These are phyloP conservation scores for Epichloe typhina DNA, from an alignment of 2,329 filamentous ascomycete genomes.

Conservation along the genomic window DNA sequence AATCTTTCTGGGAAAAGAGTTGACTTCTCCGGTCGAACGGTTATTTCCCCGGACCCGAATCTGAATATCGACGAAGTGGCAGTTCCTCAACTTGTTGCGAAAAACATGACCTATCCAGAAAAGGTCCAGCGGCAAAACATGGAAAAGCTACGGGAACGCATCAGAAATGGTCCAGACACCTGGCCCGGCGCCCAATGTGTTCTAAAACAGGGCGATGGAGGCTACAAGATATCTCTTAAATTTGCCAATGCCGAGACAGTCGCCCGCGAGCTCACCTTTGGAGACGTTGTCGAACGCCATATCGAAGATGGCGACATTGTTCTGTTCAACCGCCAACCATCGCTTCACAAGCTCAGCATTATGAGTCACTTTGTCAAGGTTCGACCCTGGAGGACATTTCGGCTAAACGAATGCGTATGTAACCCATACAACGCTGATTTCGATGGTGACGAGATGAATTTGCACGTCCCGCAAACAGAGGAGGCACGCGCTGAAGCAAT, in stretches of 20 bases:
- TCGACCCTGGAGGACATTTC: conserved; percentile 88
- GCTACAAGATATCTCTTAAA: conserved; percentile 59
- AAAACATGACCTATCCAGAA: conserved; percentile 92
- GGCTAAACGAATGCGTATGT: conserved; percentile 95
- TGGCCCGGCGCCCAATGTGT: conserved; percentile 86
- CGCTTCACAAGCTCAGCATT: conserved; percentile 96
- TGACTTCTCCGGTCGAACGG: conserved; percentile 92
- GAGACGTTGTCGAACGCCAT: conserved; percentile 88
- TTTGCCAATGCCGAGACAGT: conserved; percentile 58
- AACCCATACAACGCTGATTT: conserved; percentile 98
- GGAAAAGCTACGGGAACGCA: conserved; percentile 60
- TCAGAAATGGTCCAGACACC: conserved; percentile 60
- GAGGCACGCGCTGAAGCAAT: conserved; percentile 92
- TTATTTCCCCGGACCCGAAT: conserved; percentile 98
- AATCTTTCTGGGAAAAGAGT: conserved; percentile 97
- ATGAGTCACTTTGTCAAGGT: conserved; percentile 91
- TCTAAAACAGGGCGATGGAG: conserved; percentile 53
- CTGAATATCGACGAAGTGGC: conserved; percentile 87
- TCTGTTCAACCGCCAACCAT: conserved; percentile 95
- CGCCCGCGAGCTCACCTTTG: conserved; percentile 64
- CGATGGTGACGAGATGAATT: conserved; percentile 97
- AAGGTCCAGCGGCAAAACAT: conserved; percentile 75
- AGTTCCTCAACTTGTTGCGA: conserved; percentile 81
- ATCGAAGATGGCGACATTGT: conserved; percentile 92
- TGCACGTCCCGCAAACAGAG: conserved; percentile 95